Evolutionary conservation across 2,329 filamentous ascomycete genomes (phyloP).

Genomic region (Hypoxylon sp.): DNA sequence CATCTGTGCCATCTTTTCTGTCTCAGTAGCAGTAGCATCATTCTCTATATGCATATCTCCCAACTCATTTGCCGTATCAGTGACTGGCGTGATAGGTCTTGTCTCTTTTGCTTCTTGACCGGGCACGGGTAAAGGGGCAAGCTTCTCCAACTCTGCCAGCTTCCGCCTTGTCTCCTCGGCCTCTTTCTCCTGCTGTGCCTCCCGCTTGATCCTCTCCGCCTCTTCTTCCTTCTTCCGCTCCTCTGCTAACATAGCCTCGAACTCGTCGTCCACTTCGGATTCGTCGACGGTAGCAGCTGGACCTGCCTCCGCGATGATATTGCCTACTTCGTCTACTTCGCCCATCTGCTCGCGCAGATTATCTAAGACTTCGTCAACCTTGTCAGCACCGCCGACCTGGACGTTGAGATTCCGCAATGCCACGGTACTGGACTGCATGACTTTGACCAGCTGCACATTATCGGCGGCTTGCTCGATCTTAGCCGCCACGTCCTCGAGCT

Average conservation of each 20-base stretch:
- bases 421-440: slow-evolving; percentile 82
- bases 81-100: slow-evolving; percentile 45
- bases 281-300: slow-evolving; percentile 73
- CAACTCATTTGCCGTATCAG: slow-evolving; percentile 52
- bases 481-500: slow-evolving; percentile 85
- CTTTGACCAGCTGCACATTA: slow-evolving; percentile 83
- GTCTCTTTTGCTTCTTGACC: slow-evolving; percentile 46
- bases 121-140: slow-evolving; percentile 53
- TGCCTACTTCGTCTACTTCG: slow-evolving; percentile 83
- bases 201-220: slow-evolving; percentile 55
- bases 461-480: slow-evolving; percentile 88
- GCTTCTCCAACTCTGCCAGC: slow-evolving; percentile 62
- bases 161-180: slow-evolving; percentile 61
- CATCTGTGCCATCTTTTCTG: slow-evolving; percentile 26
- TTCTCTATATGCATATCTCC: slow-evolving; percentile 54
- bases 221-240: slow-evolving; percentile 66
- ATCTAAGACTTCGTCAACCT: slow-evolving; percentile 81
- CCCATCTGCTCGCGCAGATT: slow-evolving; percentile 82
- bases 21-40: slow-evolving; percentile 17
- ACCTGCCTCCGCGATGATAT: slow-evolving; percentile 75
- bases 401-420: slow-evolving; percentile 80
- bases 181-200: slow-evolving; percentile 59
- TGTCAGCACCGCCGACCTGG: slow-evolving; percentile 80
- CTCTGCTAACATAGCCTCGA: slow-evolving; percentile 77
- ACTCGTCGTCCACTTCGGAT: slow-evolving; percentile 85